Evolutionary conservation across 2,329 filamentous ascomycete species (phyloP).

Genomic region (Diaporthe amygdali): DNA sequence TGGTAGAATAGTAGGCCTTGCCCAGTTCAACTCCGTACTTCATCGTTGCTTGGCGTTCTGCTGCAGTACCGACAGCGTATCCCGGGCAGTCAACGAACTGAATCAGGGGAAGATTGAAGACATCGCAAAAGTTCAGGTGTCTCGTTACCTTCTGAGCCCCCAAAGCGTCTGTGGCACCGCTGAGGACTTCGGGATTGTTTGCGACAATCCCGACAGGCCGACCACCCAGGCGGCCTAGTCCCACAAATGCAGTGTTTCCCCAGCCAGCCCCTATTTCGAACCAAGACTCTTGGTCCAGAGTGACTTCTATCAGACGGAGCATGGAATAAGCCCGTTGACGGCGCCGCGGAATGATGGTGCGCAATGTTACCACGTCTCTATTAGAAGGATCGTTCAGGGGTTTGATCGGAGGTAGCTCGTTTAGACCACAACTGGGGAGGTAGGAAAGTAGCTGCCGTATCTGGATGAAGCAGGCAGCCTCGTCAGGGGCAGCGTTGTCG

Average conservation of each 20-base stretch:
- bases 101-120: constrained; percentile 68
- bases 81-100: constrained; percentile 55
- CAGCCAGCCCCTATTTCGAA: constrained; percentile 70
- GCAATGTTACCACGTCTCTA: constrained; percentile 52
- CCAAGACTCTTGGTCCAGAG: constrained; percentile 61
- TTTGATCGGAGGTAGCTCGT: constrained; percentile 56
- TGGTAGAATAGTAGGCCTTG: constrained; percentile 66
- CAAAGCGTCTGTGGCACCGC: constrained; percentile 64
- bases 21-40: constrained; percentile 66
- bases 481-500: constrained; percentile 65
- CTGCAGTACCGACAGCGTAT: constrained; percentile 63
- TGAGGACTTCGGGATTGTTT: constrained; percentile 65
- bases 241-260: constrained; percentile 66
- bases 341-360: constrained; percentile 61
- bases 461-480: constrained; percentile 67
- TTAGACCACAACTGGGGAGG: constrained; percentile 60
- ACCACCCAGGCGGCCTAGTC: constrained; percentile 62
- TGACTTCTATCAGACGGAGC: constrained; percentile 58
- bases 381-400: constrained; percentile 54
- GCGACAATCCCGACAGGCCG: constrained; percentile 63
- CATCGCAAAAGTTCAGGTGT: constrained; percentile 67
- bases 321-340: constrained; percentile 66
- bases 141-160: constrained; percentile 66
- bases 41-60: constrained; percentile 69
- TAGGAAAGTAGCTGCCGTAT: constrained; percentile 61